These are phyloP conservation scores for Plasmodium fragile DNA, from an alignment of 169 alveolate genomes.

Conservation along the genomic window DNA sequence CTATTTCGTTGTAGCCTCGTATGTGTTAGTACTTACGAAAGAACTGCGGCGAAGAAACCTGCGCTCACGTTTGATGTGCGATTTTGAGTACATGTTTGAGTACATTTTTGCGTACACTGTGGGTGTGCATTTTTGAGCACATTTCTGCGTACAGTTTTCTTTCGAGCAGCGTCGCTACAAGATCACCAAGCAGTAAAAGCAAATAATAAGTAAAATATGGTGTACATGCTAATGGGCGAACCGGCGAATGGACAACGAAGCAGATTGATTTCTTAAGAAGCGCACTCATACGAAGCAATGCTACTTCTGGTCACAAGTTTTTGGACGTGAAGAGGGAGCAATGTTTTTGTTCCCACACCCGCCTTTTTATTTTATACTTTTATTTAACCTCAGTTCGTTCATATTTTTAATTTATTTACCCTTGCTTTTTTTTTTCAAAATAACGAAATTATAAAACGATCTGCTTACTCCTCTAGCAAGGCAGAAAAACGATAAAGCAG, in stretches of 20 bases:
- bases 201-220: not conserved
- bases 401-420: not conserved
- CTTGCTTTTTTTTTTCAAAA: not conserved
- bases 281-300: not conserved
- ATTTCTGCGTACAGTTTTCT: not conserved
- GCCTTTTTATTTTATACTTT: not conserved
- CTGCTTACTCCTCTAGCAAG: not conserved
- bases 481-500: not conserved
- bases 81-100: not conserved
- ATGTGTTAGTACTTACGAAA: not conserved
- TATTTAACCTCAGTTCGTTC: not conserved
- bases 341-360: not conserved
- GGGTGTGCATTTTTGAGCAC: not conserved
- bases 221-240: not conserved
- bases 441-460: not conserved
- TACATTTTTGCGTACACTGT: not conserved
- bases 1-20: not conserved
- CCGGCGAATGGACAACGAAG: not conserved
- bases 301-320: not conserved
- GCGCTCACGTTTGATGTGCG: not conserved
- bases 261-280: not conserved
- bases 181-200: not conserved
- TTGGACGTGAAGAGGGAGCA: not conserved
- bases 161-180: not conserved
- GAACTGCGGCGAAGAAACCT: not conserved